Evolutionary conservation across 2,329 filamentous ascomycete species (phyloP), one percentile per base, ranked within the genome.

Genomic region (Ambrosiella xylebori): DNA sequence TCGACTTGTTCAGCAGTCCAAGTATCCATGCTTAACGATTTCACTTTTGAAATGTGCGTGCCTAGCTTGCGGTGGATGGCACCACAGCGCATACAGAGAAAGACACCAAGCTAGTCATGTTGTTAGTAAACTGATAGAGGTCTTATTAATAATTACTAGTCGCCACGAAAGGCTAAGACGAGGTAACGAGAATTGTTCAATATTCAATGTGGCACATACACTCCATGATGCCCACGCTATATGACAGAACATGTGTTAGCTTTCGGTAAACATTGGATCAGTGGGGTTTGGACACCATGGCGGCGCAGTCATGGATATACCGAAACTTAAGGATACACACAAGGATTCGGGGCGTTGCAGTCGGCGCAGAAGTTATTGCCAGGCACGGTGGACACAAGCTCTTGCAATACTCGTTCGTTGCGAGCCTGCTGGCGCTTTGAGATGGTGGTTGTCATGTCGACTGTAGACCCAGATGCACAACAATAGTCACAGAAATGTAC

Each of bases 41-140:
- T 98, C 74, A 98, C 89, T 71, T 98, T 98, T 64, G 90, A 96
- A 62, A 98, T 88, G 71, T 98, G 93, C 45, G 93, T 97, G 61
- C 93, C 93, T 66, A 98, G 76, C 72, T 97, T 97, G 67, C 93
- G 87, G 74, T 98, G 93, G 66, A 97, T 80, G 57, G 89, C 81
- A 57, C 90, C 93, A 76, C 93, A 98, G 68, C 93, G 88, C 86
- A 98, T 94, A 73, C 93, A 98, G 55, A 98, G 76, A 69, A 98
- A 98, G 63, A 97, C 82, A 61, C 93, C 93, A 71, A 98, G 75
- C 87, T 96, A 63, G 36, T 15, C 13, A 17, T 45, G 15, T 8
- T 6, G 2, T 36, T 45, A 37, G 36, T 38, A 36, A 27, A 35
- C 13, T 27, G 27, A 27, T 27, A 27, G 27, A 56, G n/a, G 40